phyloP scores from a whole-genome alignment of 2,329 filamentous ascomycete species.

The Arachnomyces sp. region DNA sequence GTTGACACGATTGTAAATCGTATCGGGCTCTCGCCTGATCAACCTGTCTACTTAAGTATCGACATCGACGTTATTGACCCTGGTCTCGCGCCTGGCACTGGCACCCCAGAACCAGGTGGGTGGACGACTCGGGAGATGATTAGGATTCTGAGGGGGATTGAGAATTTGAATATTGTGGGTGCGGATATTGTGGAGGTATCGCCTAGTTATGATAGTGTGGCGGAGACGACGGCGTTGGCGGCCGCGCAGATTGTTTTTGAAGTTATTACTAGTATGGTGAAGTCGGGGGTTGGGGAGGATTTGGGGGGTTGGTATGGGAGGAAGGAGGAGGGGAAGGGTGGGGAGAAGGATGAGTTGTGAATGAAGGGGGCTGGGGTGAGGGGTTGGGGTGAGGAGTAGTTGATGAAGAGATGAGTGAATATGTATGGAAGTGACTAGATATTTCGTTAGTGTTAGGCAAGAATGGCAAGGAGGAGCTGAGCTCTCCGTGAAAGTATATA shows the following conservation, averaged over 20 bases:
- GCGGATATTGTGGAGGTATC: constrained; percentile 86
- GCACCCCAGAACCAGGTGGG: constrained; percentile 81
- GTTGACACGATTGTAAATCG: constrained; percentile 60
- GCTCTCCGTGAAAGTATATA: too few species aligned
- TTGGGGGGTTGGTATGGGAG: constrained; percentile 34
- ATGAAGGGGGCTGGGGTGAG: constrained; percentile 21
- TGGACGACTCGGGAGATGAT: constrained; percentile 89
- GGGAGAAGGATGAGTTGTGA: constrained; percentile 20
- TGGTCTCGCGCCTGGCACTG: constrained; percentile 62
- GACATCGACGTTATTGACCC: constrained; percentile 79
- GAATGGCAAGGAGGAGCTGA: too few species aligned
- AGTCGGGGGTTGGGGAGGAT: constrained; percentile 31
- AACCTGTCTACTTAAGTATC: constrained; percentile 71
- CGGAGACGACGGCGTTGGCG: constrained; percentile 73
- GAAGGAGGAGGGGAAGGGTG: constrained; percentile 15
- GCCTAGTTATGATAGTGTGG: constrained; percentile 71
- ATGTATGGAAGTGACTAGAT: neutral
- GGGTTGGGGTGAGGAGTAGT: constrained; percentile 11
- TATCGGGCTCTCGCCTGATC: constrained; percentile 56
- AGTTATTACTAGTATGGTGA: constrained; percentile 59
- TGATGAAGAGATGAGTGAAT: constrained; percentile 13
- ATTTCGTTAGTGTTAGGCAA: too few species aligned
- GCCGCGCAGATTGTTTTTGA: constrained; percentile 80
- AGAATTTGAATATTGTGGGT: constrained; percentile 75
- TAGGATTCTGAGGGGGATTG: constrained; percentile 69